Base-by-base conservation (phyloP, 1,284 basidiomycete species). In the Cryptococcus sp. region DNA sequence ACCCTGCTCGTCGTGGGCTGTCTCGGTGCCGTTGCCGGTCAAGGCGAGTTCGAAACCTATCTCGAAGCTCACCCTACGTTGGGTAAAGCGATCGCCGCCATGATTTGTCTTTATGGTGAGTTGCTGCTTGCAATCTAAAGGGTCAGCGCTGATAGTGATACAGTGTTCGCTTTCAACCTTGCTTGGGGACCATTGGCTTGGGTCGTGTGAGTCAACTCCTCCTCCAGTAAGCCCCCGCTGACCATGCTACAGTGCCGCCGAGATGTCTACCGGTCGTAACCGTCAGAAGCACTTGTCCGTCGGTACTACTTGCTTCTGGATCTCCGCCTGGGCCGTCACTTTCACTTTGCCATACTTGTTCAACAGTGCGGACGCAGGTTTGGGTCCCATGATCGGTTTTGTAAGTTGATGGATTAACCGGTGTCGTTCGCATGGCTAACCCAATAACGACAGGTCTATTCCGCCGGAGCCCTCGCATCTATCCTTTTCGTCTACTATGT, bases 141-240 rank as follows among this genome's bases (percentile, higher is more conserved):
- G n/a, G 13, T 35, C 23, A 23, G 45, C 13, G 35, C 35, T n/a
- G n/a, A 19, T 22, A 17, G 20, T 38, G 1, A 15, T 11, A 22
- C 27, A 52, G 61, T 77, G 43, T 79, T 79, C 64, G 75, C 72
- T 20, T 80, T 80, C 74, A 81, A 81, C 69, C 53, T 78, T 47
- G 77, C 78, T 5, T 81, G 80, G 80, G 80, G 80, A 25, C 80
- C 80, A 8, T 64, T 82, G 8, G 77, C 78, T 10, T 80, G 78
- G 78, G 65, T 67, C 43, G 64, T 71, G 47, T 64, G 30, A 52
- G 62, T 64, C 54, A n/a, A 58, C 27, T 54, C 20, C 40, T 15
- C 30, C 25, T 35, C 8, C 22, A 7, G 8, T 35, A 17, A 10
- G 38, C n/a, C 47, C 20, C 16, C 25, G 19, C 35, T 30, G 27